Evolutionary conservation across 176 grass and related monocot species (phyloP).

Genomic region (Ampelocalamus luodianensis): DNA sequence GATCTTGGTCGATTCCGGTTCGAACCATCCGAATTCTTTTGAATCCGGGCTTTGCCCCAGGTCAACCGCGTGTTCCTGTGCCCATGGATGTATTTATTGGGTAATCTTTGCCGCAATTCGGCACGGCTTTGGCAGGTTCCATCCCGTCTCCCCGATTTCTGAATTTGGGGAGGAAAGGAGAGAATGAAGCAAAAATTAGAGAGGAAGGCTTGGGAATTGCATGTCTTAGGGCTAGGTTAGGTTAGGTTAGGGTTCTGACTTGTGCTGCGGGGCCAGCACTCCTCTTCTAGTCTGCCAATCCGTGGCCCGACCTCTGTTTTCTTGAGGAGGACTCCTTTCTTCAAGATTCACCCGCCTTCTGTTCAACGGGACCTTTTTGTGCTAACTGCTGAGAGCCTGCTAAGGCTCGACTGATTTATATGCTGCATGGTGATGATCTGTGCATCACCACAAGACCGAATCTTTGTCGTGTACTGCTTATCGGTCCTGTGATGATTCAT

Average conservation of each 20-base stretch:
- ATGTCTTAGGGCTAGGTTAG: background rate
- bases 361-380: background rate
- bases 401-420: background rate
- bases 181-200: background rate
- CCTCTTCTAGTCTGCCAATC: background rate
- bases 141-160: background rate
- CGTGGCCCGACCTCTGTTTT: background rate
- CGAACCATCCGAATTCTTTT: background rate
- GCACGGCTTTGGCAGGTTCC: background rate
- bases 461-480: background rate
- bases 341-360: background rate
- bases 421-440: background rate
- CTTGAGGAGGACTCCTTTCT: background rate
- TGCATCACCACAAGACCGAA: background rate
- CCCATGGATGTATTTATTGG: background rate
- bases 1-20: background rate
- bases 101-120: background rate
- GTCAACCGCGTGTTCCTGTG: background rate
- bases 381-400: background rate
- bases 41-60: background rate
- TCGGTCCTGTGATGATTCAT: background rate
- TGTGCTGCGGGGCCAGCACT: background rate
- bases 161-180: background rate
- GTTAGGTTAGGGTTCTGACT: background rate
- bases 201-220: background rate